Base-by-base conservation (phyloP, 2,329 filamentous ascomycete species). In the Fonsecaea monophora region DNA sequence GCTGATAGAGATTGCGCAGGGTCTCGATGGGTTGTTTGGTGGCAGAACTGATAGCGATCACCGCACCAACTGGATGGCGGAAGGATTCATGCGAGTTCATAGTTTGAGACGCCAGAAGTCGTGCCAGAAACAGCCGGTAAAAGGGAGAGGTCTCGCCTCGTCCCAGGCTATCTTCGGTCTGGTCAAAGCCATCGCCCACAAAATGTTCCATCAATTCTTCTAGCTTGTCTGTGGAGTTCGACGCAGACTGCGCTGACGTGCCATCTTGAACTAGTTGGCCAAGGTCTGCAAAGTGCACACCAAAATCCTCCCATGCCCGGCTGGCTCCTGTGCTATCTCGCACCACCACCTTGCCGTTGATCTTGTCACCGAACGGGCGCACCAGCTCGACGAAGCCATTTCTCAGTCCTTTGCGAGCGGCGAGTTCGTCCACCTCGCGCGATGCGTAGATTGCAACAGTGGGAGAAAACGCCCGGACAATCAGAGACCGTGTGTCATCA, bases 11-110 rank as follows among this genome's bases (percentile, higher is more conserved):
- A 71, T 87, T 89, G 62, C 94, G 85, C 53, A 99, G 83, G 64
- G 95, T 91, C 76, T 97, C 93, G 70, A 98, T 94, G 0, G 96
- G 94, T 15, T 88, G 83, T 35, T 87, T 82, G 72, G 93, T 96
- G 65, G 91, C 87, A 9, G 95, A 98, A 77, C 93, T 98, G 74
- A 98, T 97, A 32, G 93, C 93, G 77, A 98, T 94, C 48, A 99
- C 88, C 74, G 93, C 94, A 5, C 94, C 94, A 25, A 98, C 94
- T 0, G 96, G 95, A 77, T 99, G 95, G 4, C 91, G 87, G 78
- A 98, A 97, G 0, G 95, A 95, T 80, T 99, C 95, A 73, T 97
- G 93, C 0, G 93, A 89, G 3, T 90, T 87, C 53, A 96, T 81
- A 0, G 92, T 87, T 48, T 94, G 82, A 13, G 90, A 90, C 0